A percentile compares a stretch with the other conserved stretches of the same genome.
These are phyloP conservation scores for Stemphylium beticola DNA, from an alignment of 2,329 filamentous ascomycete species.

Conservation along the genomic window DNA sequence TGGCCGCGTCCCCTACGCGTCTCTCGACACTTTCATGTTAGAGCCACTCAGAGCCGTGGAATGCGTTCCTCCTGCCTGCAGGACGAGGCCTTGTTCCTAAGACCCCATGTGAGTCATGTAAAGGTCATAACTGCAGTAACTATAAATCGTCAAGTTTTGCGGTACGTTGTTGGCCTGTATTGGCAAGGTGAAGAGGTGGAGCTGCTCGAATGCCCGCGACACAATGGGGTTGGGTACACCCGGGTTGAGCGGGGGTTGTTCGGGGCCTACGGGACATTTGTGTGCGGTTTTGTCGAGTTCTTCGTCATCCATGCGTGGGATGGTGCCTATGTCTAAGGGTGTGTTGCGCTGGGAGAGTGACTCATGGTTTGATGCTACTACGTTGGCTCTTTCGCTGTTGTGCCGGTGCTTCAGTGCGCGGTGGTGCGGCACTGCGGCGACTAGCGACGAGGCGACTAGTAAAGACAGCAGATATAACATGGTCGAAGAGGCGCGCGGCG, in stretches of 20 bases:
- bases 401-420: background rate
- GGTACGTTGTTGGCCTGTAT: background rate
- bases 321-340: background rate
- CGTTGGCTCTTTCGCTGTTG: too few relatives aligned
- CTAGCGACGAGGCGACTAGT: background rate
- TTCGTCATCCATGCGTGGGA: background rate
- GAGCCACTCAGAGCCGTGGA: background rate
- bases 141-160: constrained; percentile 21
- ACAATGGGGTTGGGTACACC: constrained; percentile 12
- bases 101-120: constrained; percentile 11
- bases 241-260: constrained; percentile 18
- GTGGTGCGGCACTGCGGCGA: background rate
- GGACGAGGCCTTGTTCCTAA: background rate
- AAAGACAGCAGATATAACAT: background rate
- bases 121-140: constrained; percentile 26
- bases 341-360: background rate
- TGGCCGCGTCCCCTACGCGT: too few relatives aligned
- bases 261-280: constrained; percentile 7
- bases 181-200: constrained; percentile 18
- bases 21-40: background rate
- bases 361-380: background rate
- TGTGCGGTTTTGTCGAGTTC: background rate
- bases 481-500: too few relatives aligned
- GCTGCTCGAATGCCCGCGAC: constrained; percentile 6
- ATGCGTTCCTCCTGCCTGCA: background rate